Evolutionary conservation across 371 early-diverging fungal genomes (phyloP).

Genomic region (Fennellomyces sp.): DNA sequence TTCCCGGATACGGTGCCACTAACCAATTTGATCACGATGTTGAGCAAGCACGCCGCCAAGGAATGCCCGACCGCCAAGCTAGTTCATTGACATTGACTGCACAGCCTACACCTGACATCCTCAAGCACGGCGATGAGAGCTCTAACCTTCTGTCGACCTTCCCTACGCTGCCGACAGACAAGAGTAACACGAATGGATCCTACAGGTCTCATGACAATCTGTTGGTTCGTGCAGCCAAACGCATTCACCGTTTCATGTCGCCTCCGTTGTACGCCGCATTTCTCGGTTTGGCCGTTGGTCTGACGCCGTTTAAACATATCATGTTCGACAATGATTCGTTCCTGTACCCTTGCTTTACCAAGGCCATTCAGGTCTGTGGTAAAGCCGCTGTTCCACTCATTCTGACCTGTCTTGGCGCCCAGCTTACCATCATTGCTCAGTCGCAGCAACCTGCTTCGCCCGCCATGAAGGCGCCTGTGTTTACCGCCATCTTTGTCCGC

Average conservation of each 20-base stretch:
- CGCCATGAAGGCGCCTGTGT: constrained; percentile 34
- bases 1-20: constrained; percentile 1
- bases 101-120: constrained; percentile 6
- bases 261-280: constrained; percentile 69
- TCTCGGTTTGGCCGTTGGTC: constrained; percentile 57
- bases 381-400: constrained; percentile 73
- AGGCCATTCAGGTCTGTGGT: constrained; percentile 68
- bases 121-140: not conserved
- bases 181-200: not conserved
- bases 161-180: constrained; percentile 2
- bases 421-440: constrained; percentile 43
- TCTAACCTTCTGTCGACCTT: constrained; percentile 11
- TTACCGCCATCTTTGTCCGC: constrained; percentile 41
- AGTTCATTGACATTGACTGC: constrained; percentile 23
- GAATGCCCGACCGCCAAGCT: constrained; percentile 17
- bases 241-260: constrained; percentile 50
- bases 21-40: not conserved
- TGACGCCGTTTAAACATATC: constrained; percentile 53
- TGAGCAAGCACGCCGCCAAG: not conserved
- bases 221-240: not conserved
- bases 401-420: constrained; percentile 72
- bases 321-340: constrained; percentile 56
- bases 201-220: not conserved
- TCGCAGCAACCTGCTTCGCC: constrained; percentile 15
- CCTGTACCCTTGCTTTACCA: constrained; percentile 59